Evolutionary conservation across 2,329 filamentous ascomycete genomes (phyloP), one percentile per base, ranked within the genome.

Genomic region (Talaromyces verruculosus): DNA sequence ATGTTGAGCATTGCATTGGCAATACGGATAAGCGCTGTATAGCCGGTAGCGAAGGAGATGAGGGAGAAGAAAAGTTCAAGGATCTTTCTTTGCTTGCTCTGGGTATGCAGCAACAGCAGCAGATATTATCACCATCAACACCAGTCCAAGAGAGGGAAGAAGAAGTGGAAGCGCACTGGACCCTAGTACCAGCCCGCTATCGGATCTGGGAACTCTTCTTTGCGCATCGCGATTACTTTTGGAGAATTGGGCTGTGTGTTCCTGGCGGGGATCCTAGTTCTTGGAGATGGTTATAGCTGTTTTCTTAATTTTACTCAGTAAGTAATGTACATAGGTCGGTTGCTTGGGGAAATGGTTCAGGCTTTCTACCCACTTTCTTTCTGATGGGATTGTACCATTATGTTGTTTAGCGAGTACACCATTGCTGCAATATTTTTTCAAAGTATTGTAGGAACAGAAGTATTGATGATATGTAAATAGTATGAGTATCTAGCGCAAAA

Each of bases 171-270:
- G 17, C 17, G 15, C 58, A 67, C 58, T 65, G 73, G 71, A 62
- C 69, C 67, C 51, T 72, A 62, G 67, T 75, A 68, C 67, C 83
- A 79, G n/a, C 78, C 78, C 77, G 85, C 77, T 93, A 85, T 72
- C 91, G 90, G 76, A 84, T 96, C n/a, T 97, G 94, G 92, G 88
- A 97, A 78, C 81, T 97, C 7, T 89, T 98, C 74, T 96, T 96
- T 77, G 91, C 93, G 0, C 95, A 99, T 79, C 84, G 95, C 45
- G 95, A 99, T 80, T 99, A 99, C 78, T 98, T 99, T 79, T 96
- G 92, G 91, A 85, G 95, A 65, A 78, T 99, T 63, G 95, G 95
- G 0, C 81, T 98, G 37, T 99, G 95, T 79, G 83, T 97, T 1
- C 93, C 94, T 0, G 90, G 90, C 13, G 91, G 91, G 15, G 76